Conservation (phyloP, 306 rosid genomes). For the Corylus heterophylla region DNA sequence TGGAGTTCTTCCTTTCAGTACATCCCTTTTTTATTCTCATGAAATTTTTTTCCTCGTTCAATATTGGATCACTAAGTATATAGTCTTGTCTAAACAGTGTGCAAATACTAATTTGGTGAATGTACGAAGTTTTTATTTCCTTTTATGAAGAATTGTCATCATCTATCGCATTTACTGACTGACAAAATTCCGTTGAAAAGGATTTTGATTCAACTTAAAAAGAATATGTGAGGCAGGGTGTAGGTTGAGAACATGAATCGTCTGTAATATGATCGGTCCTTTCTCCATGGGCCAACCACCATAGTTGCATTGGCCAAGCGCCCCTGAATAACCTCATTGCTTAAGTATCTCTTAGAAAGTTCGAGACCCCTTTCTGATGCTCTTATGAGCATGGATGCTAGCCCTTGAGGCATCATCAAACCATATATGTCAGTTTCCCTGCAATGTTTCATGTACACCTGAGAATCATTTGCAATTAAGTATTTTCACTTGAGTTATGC, state of each 20-base stretch:
- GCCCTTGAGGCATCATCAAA: background rate
- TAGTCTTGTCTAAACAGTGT: background rate
- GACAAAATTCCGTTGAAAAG: background rate
- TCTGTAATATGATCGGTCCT: background rate
- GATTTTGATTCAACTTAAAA: background rate
- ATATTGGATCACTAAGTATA: background rate
- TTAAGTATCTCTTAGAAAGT: background rate
- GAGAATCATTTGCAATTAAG: background rate
- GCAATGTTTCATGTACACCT: background rate
- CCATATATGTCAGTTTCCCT: background rate
- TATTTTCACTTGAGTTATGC: background rate
- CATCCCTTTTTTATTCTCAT: background rate
- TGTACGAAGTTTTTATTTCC: background rate
- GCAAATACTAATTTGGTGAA: background rate
- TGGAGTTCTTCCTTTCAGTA: slow-evolving; percentile 6
- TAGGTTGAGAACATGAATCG: background rate
- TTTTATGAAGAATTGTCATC: background rate
- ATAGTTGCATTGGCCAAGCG: background rate
- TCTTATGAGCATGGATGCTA: background rate
- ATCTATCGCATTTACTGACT: background rate
- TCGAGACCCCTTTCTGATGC: background rate
- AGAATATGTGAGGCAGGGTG: background rate
- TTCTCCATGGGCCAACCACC: background rate
- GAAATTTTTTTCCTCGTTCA: background rate
- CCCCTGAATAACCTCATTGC: background rate